Evolutionary conservation across 176 grass and related monocot genomes (phyloP).

Genomic region (Stipa capillata): DNA sequence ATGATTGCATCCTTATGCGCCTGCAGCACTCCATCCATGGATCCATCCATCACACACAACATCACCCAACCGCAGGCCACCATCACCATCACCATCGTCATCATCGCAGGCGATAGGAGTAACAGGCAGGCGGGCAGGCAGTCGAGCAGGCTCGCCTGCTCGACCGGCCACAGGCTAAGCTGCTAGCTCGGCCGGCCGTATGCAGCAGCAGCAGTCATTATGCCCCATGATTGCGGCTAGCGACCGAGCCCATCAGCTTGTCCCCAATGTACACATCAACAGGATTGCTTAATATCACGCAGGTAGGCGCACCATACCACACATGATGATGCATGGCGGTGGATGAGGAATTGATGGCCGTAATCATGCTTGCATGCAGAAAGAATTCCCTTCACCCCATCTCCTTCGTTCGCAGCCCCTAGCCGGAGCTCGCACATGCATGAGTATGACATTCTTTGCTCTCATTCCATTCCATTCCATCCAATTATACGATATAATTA

Average conservation of each 20-base stretch:
- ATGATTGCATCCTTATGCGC: conserved; percentile 36
- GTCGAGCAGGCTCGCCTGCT: neutral
- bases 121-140: neutral
- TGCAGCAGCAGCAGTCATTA: conserved; percentile 5
- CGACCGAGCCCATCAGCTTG: neutral
- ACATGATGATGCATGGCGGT: conserved; percentile 15
- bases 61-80: conserved; percentile 24
- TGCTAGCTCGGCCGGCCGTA: conserved; percentile 1
- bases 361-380: conserved; percentile 39
- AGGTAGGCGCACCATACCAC: conserved; percentile 23
- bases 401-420: neutral
- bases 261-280: conserved; percentile 34
- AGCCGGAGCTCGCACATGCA: neutral
- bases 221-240: conserved; percentile 35
- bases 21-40: neutral
- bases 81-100: conserved; percentile 6
- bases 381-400: neutral
- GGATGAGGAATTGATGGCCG: conserved; percentile 46
- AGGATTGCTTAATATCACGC: conserved; percentile 39
- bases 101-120: too few species aligned
- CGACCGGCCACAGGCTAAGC: neutral
- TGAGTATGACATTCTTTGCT: neutral
- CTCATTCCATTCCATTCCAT: neutral
- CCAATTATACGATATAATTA: conserved; percentile 11
- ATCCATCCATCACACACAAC: neutral